A percentile compares a stretch with the other conserved stretches of the same genome.
Conservation (phyloP, 1,139 yeast genomes). For the Suhomyces wounanorum region DNA sequence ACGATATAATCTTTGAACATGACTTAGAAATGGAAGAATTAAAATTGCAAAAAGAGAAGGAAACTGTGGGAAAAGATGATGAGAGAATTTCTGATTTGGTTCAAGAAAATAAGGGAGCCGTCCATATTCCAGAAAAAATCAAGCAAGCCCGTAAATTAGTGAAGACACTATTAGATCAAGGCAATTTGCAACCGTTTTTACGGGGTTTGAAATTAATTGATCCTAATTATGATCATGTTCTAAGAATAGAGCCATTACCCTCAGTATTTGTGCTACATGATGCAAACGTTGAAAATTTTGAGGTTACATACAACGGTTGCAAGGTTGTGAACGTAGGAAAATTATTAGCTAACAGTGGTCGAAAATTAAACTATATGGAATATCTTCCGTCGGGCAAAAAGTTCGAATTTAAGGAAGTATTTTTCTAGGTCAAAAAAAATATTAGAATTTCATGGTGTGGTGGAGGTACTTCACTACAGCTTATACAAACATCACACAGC, state of each 20-base stretch:
- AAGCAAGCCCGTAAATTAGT: slow-evolving; percentile 74
- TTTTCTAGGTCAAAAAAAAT: background rate
- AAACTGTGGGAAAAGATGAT: slow-evolving; percentile 19
- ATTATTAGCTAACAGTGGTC: slow-evolving; percentile 46
- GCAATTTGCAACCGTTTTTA: slow-evolving; percentile 80
- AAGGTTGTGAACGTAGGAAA: slow-evolving; percentile 72
- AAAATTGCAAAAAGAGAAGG: slow-evolving; percentile 19
- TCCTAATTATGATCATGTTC: slow-evolving; percentile 68
- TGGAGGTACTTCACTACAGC: background rate
- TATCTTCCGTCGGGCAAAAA: slow-evolving; percentile 62
- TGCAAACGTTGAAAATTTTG: slow-evolving; percentile 67
- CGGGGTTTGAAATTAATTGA: slow-evolving; percentile 60
- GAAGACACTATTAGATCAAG: slow-evolving; percentile 83
- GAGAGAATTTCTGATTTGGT: slow-evolving; percentile 16
- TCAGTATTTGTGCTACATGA: slow-evolving; percentile 67
- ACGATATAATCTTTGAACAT: slow-evolving; percentile 58
- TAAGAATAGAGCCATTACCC: slow-evolving; percentile 80
- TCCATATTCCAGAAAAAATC: slow-evolving; percentile 23
- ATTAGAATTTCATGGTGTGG: background rate
- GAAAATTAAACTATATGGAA: slow-evolving; percentile 66
- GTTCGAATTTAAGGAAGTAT: slow-evolving; percentile 42
- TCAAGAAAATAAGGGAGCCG: slow-evolving; percentile 16
- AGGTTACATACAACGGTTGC: slow-evolving; percentile 81
- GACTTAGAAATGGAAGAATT: slow-evolving; percentile 38
- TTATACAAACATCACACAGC: background rate